Base-by-base conservation (phyloP, 768 basidiomycete species). In the Pholiota microspora region DNA sequence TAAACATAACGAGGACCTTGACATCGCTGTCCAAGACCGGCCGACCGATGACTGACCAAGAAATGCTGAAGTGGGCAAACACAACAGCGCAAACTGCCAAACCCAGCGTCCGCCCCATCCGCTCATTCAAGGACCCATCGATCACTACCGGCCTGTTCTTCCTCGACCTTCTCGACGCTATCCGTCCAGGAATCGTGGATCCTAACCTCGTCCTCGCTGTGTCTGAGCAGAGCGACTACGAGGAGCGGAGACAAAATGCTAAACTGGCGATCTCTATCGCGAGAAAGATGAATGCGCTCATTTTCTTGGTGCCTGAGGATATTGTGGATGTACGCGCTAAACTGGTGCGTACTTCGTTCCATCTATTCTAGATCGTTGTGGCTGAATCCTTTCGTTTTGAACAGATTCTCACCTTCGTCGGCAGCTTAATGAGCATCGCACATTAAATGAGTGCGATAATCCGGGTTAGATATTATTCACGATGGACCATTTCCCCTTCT, bases 221-320 rank as follows among this genome's bases (percentile, higher is more conserved):
- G 31, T 68, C 66, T 16, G 82, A 82, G 32, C 65, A 59, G 7
- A 86, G 90, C 2, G 77, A 77, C 46, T 94, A 93, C 62, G 97
- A 98, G 58, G 92, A 94, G 44, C 81, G 93, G 64, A 81, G 89
- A 64, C 88, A 92, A 73, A 99, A 98, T 65, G 95, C 95, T 13
- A 98, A 98, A 82, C 72, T 98, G 59, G 96, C 94, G 7, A 98
- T 98, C 62, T 98, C 96, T 2, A 98, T 98, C 62, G 95, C 96
- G n/a, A 81, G 96, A 65, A 98, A 98, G 81, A 88, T 95, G 87
- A 92, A 93, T 51, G 92, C 92, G 4, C 71, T 97, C 62, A 98
- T 98, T 64, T 98, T 98, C 81, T 74, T 98, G 55, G 96, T 98
- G 0, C 94, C 96, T 0, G 96, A 98, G 66, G 94, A 94, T 71